These are phyloP conservation scores for Aspergillus sp. DNA, from an alignment of 2,329 filamentous ascomycete genomes.

Conservation along the genomic window DNA sequence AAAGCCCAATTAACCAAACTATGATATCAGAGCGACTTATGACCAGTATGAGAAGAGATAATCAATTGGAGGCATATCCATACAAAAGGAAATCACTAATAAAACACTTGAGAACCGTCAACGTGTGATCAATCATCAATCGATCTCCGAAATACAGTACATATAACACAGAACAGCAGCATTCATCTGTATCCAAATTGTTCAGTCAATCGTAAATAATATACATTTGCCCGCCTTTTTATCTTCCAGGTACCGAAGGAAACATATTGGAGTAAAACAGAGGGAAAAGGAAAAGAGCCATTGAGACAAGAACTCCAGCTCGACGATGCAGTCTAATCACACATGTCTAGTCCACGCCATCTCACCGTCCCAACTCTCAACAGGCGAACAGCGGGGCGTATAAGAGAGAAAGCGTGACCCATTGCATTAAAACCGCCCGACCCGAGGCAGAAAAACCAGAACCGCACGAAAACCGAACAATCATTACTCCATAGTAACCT, in stretches of 20 bases:
- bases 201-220: conserved; percentile 24
- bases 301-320: conserved; percentile 17
- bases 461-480: conserved; percentile 4
- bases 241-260: conserved; percentile 14
- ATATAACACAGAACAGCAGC: conserved; percentile 1
- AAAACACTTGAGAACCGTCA: conserved; percentile 3
- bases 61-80: not conserved
- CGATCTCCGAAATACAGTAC: not conserved
- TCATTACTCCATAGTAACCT: conserved; percentile 79
- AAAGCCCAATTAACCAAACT: too few relatives aligned
- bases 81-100: not conserved
- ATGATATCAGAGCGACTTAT: too few relatives aligned
- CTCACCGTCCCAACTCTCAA: conserved; percentile 1
- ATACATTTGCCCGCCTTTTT: conserved; percentile 30
- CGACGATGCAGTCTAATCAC: conserved; percentile 18
- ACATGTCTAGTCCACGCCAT: conserved; percentile 7
- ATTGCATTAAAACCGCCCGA: conserved; percentile 5
- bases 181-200: conserved; percentile 12
- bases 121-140: conserved; percentile 1
- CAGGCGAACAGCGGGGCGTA: conserved; percentile 1
- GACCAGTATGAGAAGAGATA: too few relatives aligned
- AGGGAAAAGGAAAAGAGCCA: conserved; percentile 12
- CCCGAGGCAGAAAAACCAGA: conserved; percentile 1
- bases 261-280: conserved; percentile 14
- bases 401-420: conserved; percentile 3